Evolutionary conservation across 2,329 filamentous ascomycete species (phyloP), one percentile per base, ranked within the genome.

Genomic region (Sclerotinia nivalis): DNA sequence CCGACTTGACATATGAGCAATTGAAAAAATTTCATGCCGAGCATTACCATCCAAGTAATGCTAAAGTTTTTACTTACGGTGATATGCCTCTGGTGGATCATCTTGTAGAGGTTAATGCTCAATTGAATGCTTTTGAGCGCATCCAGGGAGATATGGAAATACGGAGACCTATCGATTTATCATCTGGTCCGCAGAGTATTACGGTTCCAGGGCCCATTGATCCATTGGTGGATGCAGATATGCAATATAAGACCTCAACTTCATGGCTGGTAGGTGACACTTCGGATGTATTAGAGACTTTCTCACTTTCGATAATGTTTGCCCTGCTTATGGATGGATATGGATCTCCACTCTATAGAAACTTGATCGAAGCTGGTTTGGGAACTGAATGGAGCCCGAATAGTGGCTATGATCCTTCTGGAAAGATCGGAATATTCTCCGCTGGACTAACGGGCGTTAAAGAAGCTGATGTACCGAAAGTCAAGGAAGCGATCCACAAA

Each of bases 31-130:
- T 97, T 80, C 96, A 98, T 74, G 90, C 90, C 56, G 88, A 93
- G 74, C 93, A 99, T 81, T 99, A 99, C 79, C 95, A 99, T 80
- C 96, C 96, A 0, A 98, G 93, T 82, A 99, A 99, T 80, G 91
- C 95, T 59, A 98, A 97, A 81, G 85, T 99, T 56, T 89, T 98
- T 77, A 97, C 96, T 0, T 99, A 99, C 75, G 96, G 96, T 66
- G 91, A 97, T 77, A 93, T 98, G 88, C 91, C 93, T 1, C 82
- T 99, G 71, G 84, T 84, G 3, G 90, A 93, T 68, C 96, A 99
- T 78, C 80, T 98, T 66, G 84, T 88, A 78, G 91, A 96, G 76
- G 86, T 98, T 40, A 87, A 95, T 76, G 85, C 88, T 13, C 90
- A 92, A 65, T 83, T 99, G 70, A 86, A 87, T 73, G 83, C 84